Conservation (phyloP, 805 yeast genomes). For the Saturnispora zaruensis region DNA sequence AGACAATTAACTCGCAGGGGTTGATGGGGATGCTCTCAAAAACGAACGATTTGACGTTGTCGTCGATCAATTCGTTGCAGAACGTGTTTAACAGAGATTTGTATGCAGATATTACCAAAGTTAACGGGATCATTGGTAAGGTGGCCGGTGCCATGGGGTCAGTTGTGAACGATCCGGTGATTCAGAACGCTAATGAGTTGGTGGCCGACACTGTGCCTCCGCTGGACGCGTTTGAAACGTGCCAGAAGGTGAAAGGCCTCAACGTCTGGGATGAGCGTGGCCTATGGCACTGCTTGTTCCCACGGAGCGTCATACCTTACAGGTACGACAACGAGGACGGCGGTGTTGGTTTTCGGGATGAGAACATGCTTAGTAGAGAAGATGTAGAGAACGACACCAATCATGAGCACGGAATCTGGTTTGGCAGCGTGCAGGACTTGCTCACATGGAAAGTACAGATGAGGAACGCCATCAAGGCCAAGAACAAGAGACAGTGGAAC, state of each 20-base stretch:
- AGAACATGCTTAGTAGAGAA: slow-evolving; percentile 41
- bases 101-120: background rate
- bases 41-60: slow-evolving; percentile 14
- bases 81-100: slow-evolving; percentile 7
- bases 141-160: slow-evolving; percentile 1
- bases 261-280: slow-evolving; percentile 79
- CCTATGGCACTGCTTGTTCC: slow-evolving; percentile 86
- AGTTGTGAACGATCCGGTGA: background rate
- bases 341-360: slow-evolving; percentile 11
- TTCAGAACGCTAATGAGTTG: slow-evolving; percentile 16
- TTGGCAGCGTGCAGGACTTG: slow-evolving; percentile 54
- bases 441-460: slow-evolving; percentile 60
- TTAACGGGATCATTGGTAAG: slow-evolving; percentile 3
- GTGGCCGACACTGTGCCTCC: slow-evolving; percentile 25
- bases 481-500: slow-evolving; percentile 25
- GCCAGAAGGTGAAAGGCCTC: slow-evolving; percentile 56
- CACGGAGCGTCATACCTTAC: slow-evolving; percentile 34
- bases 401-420: slow-evolving; percentile 49
- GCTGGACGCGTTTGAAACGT: slow-evolving; percentile 48
- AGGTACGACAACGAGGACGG: background rate
- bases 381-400: slow-evolving; percentile 39
- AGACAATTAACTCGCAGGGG: background rate
- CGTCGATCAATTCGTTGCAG: slow-evolving; percentile 7
- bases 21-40: slow-evolving; percentile 8
- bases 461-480: slow-evolving; percentile 36